Percentiles rank a stretch among this genome's conserved stretches.
Conservation (phyloP, 108 stramenopile genomes). For the Cyclotella kingstonii region DNA sequence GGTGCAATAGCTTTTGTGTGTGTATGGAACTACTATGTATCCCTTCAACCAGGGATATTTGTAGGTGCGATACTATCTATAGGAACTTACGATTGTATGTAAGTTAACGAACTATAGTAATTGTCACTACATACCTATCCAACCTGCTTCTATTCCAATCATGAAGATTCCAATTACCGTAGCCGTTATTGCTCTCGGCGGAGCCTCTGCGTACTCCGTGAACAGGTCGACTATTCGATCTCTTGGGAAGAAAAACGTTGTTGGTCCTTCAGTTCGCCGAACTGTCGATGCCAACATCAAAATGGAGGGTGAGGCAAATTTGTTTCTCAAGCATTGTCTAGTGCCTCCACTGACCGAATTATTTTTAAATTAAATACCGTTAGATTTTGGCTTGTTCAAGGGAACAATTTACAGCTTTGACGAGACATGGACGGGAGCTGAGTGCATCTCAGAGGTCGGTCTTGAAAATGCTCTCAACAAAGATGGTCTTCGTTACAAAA, state of each 20-base stretch:
- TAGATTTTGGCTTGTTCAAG: slow-evolving; percentile 84
- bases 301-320: slow-evolving; percentile 90
- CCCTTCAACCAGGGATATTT: too few species aligned
- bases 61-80: too few species aligned
- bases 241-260: slow-evolving; percentile 61
- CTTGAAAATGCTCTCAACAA: slow-evolving; percentile 73
- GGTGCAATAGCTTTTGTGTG: too few species aligned
- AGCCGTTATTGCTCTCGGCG: slow-evolving; percentile 47
- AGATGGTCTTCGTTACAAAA: slow-evolving; percentile 84
- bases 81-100: too few species aligned
- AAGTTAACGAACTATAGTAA: background rate
- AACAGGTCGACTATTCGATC: slow-evolving; percentile 59
- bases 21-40: too few species aligned
- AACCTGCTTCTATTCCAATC: slow-evolving; percentile 5
- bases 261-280: slow-evolving; percentile 15
- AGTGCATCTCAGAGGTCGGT: slow-evolving; percentile 76
- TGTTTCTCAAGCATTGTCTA: slow-evolving; percentile 1
- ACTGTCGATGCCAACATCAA: slow-evolving; percentile 40
- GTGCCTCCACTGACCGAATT: background rate
- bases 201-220: slow-evolving; percentile 64
- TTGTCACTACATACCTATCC: background rate
- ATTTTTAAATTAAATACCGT: background rate
- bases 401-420: slow-evolving; percentile 70
- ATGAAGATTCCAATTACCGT: slow-evolving; percentile 70
- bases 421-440: slow-evolving; percentile 67